Percentiles rank a stretch among this genome's conserved stretches.
These are phyloP conservation scores for Cyberlindnera maritima DNA, from an alignment of 805 yeast genomes.

Conservation along the genomic window DNA sequence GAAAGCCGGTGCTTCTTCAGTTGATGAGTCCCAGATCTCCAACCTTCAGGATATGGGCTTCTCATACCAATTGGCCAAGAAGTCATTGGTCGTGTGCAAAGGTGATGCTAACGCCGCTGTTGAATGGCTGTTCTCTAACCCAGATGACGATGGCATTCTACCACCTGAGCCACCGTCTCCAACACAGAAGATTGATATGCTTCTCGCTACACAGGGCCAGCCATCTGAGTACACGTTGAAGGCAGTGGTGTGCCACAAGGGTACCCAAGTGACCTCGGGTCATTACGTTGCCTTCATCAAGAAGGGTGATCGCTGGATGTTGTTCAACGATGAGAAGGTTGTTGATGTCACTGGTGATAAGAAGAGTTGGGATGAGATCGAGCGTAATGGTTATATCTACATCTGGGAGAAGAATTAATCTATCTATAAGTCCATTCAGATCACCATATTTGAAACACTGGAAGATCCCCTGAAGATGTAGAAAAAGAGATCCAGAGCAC, in stretches of 20 bases:
- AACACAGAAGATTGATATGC: slow-evolving; percentile 6
- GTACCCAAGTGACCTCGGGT: slow-evolving; percentile 82
- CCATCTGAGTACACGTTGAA: slow-evolving; percentile 42
- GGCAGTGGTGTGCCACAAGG: slow-evolving; percentile 81
- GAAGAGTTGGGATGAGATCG: slow-evolving; percentile 32
- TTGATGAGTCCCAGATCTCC: slow-evolving; percentile 40
- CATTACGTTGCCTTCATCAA: slow-evolving; percentile 79
- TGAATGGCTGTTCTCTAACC: slow-evolving; percentile 86
- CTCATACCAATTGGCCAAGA: slow-evolving; percentile 55
- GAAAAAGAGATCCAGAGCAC: neutral
- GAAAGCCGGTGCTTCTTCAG: slow-evolving; percentile 14
- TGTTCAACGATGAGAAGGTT: slow-evolving; percentile 86
- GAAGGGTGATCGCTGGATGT: slow-evolving; percentile 56
- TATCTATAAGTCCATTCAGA: no score
- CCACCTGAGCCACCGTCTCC: slow-evolving; percentile 25
- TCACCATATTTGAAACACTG: no score
- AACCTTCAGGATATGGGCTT: slow-evolving; percentile 78
- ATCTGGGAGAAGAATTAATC: slow-evolving; percentile 26
- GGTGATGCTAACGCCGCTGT: slow-evolving; percentile 74
- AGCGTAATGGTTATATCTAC: slow-evolving; percentile 46
- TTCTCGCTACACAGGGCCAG: slow-evolving; percentile 5
- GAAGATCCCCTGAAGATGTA: no score
- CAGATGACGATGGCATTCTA: slow-evolving; percentile 70
- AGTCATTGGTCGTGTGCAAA: slow-evolving; percentile 61
- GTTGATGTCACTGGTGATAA: slow-evolving; percentile 47